Evolutionary conservation across 495 filamentous ascomycete species (phyloP), one percentile per base, ranked within the genome.

Genomic region (Annulohypoxylon nitens): DNA sequence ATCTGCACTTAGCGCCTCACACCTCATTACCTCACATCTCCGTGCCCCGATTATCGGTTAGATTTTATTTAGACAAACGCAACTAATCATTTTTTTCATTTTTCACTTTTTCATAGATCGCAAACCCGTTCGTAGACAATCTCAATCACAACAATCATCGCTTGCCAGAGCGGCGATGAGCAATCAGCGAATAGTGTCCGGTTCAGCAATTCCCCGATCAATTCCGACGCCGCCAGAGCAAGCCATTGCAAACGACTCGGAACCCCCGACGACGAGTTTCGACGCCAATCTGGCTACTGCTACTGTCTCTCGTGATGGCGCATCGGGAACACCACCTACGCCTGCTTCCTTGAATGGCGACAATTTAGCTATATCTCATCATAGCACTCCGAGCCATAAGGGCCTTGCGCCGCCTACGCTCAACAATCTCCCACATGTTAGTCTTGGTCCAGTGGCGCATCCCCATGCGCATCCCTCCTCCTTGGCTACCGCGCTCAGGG

Each of bases 141-240:
- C 78, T 7, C 80, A 82, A 63, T 74, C 78, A 20, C 80, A 82
- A 68, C 81, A 84, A 68, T 81, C 79, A 33, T 80, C 80, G 39
- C 80, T 88, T 71, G 84, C 85, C 53, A 85, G 83, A 79, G 76
- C 82, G 76, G 84, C 82, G 70, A 88, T 88, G 84, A 85, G 72
- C 75, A 81, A 83, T 77, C 81, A 80, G 58, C 74, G 76, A 47
- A 75, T 61, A 26, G 69, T 79, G 18, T 78, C 82, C 36, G 78
- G 78, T 61, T 76, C 80, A 30, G 61, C 78, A 0, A 77, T 59
- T n/a, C 72, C 77, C 55, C 72, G 72, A 66, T 72, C 75, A 55
- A 51, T 69, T 20, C 70, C 77, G 20, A 64, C 67, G 30, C 64
- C 58, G 6, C 53, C 60, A 11, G 61, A 66, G 67, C 73, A 59